Evolutionary conservation across 257 asterid species (phyloP), one percentile per base, ranked within the genome.

Genomic region (Primulina tabacum): DNA sequence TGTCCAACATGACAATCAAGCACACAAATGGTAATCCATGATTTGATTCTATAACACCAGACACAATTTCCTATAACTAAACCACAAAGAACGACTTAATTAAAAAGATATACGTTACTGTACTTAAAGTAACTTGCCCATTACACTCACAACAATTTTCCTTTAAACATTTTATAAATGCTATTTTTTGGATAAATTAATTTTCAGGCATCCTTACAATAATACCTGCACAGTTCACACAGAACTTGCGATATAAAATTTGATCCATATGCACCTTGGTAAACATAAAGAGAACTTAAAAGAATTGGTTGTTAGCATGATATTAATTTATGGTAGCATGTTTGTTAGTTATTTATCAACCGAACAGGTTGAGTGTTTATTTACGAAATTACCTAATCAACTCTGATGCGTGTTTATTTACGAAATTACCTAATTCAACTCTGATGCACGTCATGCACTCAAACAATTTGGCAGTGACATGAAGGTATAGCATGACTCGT

Each of bases 1-100:
- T 38, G 50, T 38, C 16, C 50, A 38, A 38, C 50, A 38, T 38
- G 50, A 2, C 50, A 38, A 9, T 10, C 50, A 38, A 38, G 6
- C 50, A 38, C 14, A 38, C 50, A 38, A 43, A 12, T 11, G 20
- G 58, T 26, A 33, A 52, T 20, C 6, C 21, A 63, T 56, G 37
- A 64, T 29, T 32, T 50, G 47, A 67, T 8, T 17, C 55, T 11
- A 21, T 21, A 62, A n/a, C 53, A 32, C 40, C 26, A 8, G 32
- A 55, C 24, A 72, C 32, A 21, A 29, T 3, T 34, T 55, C 56
- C 64, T 47, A 71, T 38, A 32, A 30, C 62, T 12, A 67, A 52
- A 14, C 70, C 29, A 64, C 60, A 72, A 16, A 38, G 5, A 14
- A 50, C 50, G 29, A 29, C 29, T 52, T 38, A 8, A 38, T 38